phyloP scores from a whole-genome alignment of 1,139 yeast species.

The Ogataea hybrid region DNA sequence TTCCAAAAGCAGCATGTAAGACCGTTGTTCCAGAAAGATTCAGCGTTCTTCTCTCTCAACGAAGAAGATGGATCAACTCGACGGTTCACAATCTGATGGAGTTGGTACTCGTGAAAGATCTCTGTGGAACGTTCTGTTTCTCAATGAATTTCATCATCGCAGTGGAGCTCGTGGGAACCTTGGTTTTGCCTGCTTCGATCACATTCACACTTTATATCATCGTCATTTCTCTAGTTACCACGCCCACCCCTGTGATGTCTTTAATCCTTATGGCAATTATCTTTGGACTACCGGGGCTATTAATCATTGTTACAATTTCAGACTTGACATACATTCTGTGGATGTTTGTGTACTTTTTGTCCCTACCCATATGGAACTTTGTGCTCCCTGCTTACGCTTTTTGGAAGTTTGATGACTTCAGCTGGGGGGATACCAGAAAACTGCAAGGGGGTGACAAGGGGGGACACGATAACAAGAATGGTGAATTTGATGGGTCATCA shows the following conservation, averaged over 20 bases:
- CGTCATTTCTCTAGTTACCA: constrained; percentile 69
- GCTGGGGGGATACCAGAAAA: constrained; percentile 97
- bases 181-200: constrained; percentile 91
- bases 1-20: constrained; percentile 94
- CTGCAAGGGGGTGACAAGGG: constrained; percentile 72
- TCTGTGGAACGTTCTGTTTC: constrained; percentile 96
- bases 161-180: constrained; percentile 85
- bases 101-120: constrained; percentile 78
- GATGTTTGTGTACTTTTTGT: constrained; percentile 76
- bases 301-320: constrained; percentile 87
- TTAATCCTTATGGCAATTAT: constrained; percentile 76
- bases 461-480: constrained; percentile 66
- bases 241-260: constrained; percentile 81
- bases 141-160: constrained; percentile 95
- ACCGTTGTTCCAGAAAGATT: constrained; percentile 88
- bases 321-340: constrained; percentile 73
- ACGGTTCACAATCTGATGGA: constrained; percentile 96
- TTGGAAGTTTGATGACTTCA: constrained; percentile 98
- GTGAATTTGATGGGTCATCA: constrained; percentile 84
- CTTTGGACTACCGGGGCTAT: constrained; percentile 85
- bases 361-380: constrained; percentile 95
- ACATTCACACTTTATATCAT: constrained; percentile 83
- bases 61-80: constrained; percentile 98
- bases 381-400: constrained; percentile 84
- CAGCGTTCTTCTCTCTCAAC: constrained; percentile 80